Evolutionary conservation across 768 basidiomycete species (phyloP).

Genomic region (Psilocybe cubensis): DNA sequence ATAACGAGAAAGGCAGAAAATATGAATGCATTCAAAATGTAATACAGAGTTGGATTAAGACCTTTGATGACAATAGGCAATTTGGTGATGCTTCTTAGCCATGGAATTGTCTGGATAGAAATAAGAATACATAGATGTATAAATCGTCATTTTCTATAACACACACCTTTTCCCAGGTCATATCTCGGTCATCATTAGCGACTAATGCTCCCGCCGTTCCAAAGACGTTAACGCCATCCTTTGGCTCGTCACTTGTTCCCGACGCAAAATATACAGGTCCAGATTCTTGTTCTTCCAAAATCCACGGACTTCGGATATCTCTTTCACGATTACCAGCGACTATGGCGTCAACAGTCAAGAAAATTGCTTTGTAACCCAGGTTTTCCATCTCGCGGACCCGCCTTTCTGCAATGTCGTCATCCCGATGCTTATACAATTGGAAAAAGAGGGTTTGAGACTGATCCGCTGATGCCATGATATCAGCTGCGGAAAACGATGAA

Average conservation of each 20-base stretch:
- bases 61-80: constrained; percentile 81
- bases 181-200: constrained; percentile 68
- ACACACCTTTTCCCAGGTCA: constrained; percentile 75
- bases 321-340: constrained; percentile 80
- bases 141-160: background rate
- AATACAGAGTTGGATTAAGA: constrained; percentile 16
- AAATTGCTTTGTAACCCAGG: constrained; percentile 86
- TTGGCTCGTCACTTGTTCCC: constrained; percentile 35
- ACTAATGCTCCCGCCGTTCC: constrained; percentile 74
- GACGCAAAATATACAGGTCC: constrained; percentile 30
- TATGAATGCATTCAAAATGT: background rate
- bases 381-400: constrained; percentile 72
- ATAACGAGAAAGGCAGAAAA: background rate
- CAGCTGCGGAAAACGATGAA: constrained; percentile 66
- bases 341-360: constrained; percentile 91
- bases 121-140: background rate
- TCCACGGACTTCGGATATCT: constrained; percentile 67
- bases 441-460: constrained; percentile 73
- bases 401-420: constrained; percentile 66
- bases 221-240: constrained; percentile 41
- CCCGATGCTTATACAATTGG: constrained; percentile 83
- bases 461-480: constrained; percentile 60
- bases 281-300: constrained; percentile 57
- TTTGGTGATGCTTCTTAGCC: constrained; percentile 70
- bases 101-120: constrained; percentile 65